Conservation (phyloP, 163 green algal species). For the Prototheca stagnorum region DNA sequence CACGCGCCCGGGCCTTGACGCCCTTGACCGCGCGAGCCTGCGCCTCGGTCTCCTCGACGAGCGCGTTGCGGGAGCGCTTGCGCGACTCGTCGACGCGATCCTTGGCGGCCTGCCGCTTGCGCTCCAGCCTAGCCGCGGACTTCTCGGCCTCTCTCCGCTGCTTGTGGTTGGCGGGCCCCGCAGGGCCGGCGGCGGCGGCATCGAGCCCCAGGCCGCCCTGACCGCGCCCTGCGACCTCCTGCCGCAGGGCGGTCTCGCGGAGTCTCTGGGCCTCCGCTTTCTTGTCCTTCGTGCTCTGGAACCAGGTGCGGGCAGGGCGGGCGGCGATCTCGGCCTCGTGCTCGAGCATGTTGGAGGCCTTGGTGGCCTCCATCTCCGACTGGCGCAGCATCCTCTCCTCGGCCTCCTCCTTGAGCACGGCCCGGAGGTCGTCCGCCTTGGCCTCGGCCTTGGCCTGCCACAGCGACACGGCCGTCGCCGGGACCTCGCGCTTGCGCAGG, state of each 20-base stretch:
- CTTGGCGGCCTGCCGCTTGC: slow-evolving; percentile 23
- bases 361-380: slow-evolving; percentile 57
- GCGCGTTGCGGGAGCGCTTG: slow-evolving; percentile 9
- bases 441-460: slow-evolving; percentile 49
- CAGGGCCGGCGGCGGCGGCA: too few species aligned
- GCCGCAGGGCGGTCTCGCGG: slow-evolving; percentile 2
- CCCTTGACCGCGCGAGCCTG: slow-evolving; percentile 19
- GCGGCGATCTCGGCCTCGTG: slow-evolving; percentile 83
- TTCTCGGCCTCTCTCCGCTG: slow-evolving; percentile 16
- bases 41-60: slow-evolving; percentile 29
- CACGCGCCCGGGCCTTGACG: slow-evolving; percentile 38
- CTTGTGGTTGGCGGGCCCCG: too few species aligned
- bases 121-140: slow-evolving; percentile 26
- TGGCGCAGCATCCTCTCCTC: slow-evolving; percentile 63
- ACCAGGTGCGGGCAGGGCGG: slow-evolving; percentile 83
- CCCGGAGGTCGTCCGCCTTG: slow-evolving; percentile 29
- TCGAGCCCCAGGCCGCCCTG: too few species aligned
- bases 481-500: slow-evolving; percentile 55
- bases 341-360: slow-evolving; percentile 80
- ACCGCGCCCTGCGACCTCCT: background rate
- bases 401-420: slow-evolving; percentile 55
- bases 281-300: slow-evolving; percentile 74
- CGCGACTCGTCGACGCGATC: slow-evolving; percentile 8
- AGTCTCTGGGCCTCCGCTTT: slow-evolving; percentile 13
- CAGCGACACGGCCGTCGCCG: slow-evolving; percentile 27